Evolutionary conservation across 2,329 filamentous ascomycete genomes (phyloP), one percentile per base, ranked within the genome.

Genomic region (Verticillium dahliae): DNA sequence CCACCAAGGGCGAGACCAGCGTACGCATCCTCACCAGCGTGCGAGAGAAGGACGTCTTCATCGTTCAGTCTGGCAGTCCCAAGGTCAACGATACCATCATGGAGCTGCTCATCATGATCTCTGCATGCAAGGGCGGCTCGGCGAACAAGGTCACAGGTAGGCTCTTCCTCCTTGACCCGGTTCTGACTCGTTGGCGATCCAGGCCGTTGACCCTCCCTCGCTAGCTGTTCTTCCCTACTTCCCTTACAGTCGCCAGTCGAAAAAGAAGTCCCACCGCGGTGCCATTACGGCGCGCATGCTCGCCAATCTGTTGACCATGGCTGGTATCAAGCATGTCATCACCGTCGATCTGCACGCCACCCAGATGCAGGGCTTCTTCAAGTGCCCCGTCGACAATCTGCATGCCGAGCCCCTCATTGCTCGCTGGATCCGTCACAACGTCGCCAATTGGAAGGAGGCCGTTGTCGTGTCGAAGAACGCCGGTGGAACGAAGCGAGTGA

Each of bases 281-380:
- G 92, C 95, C 62, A 98, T 99, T 72, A 97, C 95, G 9, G 95
- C 95, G 61, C 89, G 94, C 68, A 97, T 99, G 92, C 85, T 99
- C 60, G 94, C 95, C 64, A 99, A 99, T 74, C 85, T 98, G 58
- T 87, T 99, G 68, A 86, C 90, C 63, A 90, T 99, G 62, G 95
- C 95, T 59, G 95, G 95, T 60, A 92, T 99, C 67, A 92, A 96
- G 77, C 95, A 99, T 80, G 91, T 99, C 74, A 93, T 99, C 70
- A 99, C 95, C 15, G 90, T 99, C 72, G 95, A 99, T 73, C 84
- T 99, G 35, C 95, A 99, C 78, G 91, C 91, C 60, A 92, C 90
- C n/a, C 95, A 98, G 79, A 98, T 98, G 92, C 95, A 99, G 78
- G 95, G 95, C 62, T 99, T 99, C 80, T 99, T 99, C 83, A 91